Percentiles rank a stretch among this genome's conserved stretches.
These are phyloP conservation scores for Hypholoma fasciculare DNA, from an alignment of 768 basidiomycete genomes.

Conservation along the genomic window DNA sequence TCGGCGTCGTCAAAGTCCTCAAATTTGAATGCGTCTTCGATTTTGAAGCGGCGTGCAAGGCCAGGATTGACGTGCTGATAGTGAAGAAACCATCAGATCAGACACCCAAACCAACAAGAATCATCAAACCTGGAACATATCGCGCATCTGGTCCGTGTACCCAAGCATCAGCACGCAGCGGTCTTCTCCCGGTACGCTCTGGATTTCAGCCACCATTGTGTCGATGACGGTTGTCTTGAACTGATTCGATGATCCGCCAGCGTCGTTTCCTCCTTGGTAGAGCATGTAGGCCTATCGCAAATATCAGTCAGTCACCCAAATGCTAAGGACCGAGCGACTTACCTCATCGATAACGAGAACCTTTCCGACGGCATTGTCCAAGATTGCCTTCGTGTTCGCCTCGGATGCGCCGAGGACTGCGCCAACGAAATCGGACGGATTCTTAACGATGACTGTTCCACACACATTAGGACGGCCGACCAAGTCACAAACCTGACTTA, in stretches of 20 bases:
- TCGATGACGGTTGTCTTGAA: constrained; percentile 73
- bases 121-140: constrained; percentile 63
- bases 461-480: background rate
- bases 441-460: constrained; percentile 60
- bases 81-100: background rate
- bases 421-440: constrained; percentile 71
- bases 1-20: constrained; percentile 61
- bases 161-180: constrained; percentile 66
- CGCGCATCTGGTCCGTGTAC: constrained; percentile 65
- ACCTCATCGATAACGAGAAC: constrained; percentile 75
- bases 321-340: constrained; percentile 1
- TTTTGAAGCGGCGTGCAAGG: constrained; percentile 62
- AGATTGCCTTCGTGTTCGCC: constrained; percentile 61
- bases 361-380: constrained; percentile 59
- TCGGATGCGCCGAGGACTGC: constrained; percentile 59
- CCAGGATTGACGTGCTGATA: constrained; percentile 72
- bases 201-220: constrained; percentile 74
- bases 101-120: too few relatives aligned
- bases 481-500: constrained; percentile 19
- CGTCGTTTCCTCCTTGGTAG: constrained; percentile 41
- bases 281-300: constrained; percentile 67
- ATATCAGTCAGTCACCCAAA: background rate
- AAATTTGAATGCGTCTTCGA: constrained; percentile 70
- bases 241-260: constrained; percentile 34
- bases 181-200: constrained; percentile 69